Evolutionary conservation across 306 rosid genomes (phyloP).

Genomic region (Betula pendula): DNA sequence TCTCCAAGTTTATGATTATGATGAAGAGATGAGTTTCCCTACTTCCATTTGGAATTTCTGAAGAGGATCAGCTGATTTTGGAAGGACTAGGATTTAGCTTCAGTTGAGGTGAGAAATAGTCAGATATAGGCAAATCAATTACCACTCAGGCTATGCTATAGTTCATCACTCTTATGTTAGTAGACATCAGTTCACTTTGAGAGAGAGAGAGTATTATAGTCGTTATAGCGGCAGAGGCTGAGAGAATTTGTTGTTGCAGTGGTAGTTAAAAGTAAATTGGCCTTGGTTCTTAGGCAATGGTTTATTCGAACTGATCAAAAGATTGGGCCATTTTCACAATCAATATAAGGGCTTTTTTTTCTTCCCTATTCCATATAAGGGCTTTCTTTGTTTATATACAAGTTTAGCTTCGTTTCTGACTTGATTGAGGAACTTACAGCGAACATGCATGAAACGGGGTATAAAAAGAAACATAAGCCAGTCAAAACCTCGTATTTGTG

Average conservation of each 20-base stretch:
- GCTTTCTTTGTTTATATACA: conserved; percentile 1
- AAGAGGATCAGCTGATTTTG: conserved; percentile 31
- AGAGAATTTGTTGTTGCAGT: conserved; percentile 9
- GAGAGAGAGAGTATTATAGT: conserved; percentile 14
- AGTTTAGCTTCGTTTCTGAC: not conserved
- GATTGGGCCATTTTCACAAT: not conserved
- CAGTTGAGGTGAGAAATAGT: conserved; percentile 21
- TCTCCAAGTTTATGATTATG: conserved; percentile 49
- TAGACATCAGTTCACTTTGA: conserved; percentile 21
- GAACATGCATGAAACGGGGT: not conserved
- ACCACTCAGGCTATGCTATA: conserved; percentile 29
- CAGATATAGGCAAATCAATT: conserved; percentile 4
- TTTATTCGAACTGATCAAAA: not conserved
- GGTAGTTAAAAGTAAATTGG: not conserved
- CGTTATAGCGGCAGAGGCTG: conserved; percentile 19
- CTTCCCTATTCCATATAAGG: too few species aligned
- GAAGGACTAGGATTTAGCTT: conserved; percentile 14
- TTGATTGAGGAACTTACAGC: not conserved
- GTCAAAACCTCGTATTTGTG: not conserved
- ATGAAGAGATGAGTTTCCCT: conserved; percentile 61
- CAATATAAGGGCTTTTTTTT: not conserved
- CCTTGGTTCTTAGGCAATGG: conserved; percentile 21
- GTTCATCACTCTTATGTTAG: conserved; percentile 21
- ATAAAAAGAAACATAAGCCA: not conserved
- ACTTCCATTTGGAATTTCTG: conserved; percentile 76